Evolutionary conservation across 2,329 filamentous ascomycete species (phyloP), one percentile per base, ranked within the genome.

Genomic region (Diaporthe sp.): DNA sequence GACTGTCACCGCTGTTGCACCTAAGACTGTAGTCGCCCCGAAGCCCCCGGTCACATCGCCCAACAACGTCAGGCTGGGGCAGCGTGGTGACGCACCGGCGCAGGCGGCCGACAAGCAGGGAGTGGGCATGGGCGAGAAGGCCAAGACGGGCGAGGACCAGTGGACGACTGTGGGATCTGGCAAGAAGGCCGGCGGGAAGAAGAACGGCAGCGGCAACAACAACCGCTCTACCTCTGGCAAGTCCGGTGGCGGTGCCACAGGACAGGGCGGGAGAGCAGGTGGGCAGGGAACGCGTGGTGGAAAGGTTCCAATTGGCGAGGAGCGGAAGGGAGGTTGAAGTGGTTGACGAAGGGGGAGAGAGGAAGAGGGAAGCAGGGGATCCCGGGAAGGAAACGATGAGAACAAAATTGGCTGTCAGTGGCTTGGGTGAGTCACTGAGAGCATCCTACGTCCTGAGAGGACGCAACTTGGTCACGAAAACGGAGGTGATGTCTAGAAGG

Each of bases 281-380:
- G 28, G 39, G 15, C 46, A 49, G 34, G 17, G 55, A 51, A 17
- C 25, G 12, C 28, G 59, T 42, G 49, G 67, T 59, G 58, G 59
- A n/a, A 70, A 37, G 8, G 42, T 7, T 69, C 51, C 72, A 12
- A 46, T 57, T 46, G 53, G 67, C 15, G 75, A 75, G 53, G 75
- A 76, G 28, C 72, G 72, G 22, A 76, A 75, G 72, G 75, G 75
- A 10, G 75, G 75, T 57, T 76, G 53, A 73, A 25, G 28, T n/a
- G 31, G 10, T 19, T 28, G 3, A 12, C 8, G 68, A n/a, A 10
- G 8, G 49, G 3, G 8, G 37, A 2, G 44, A 17, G 34, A 25
- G 6, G 4, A 17, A 15, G 22, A n/a, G 28, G 31, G 39, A 6
- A 39, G 7, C 19, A 55, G 42, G 7, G 6, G 25, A 4, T 2